A percentile compares a stretch with the other conserved stretches of the same genome.
Conservation (phyloP, 2,329 filamentous ascomycete genomes). For the Lithohypha guttulata region DNA sequence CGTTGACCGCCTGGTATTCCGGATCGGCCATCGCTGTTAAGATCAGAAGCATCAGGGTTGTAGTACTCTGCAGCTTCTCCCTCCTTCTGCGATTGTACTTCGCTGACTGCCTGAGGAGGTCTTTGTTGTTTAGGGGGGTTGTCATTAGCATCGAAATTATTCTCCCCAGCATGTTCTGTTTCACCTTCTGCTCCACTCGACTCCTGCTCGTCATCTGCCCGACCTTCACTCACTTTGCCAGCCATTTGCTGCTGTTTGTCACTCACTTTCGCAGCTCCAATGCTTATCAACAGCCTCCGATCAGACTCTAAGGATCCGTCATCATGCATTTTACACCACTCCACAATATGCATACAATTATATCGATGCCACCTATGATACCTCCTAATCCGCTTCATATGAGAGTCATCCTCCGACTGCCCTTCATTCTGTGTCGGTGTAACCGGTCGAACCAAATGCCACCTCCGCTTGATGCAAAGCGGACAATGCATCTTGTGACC, state of each 20-base stretch:
- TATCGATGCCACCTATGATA: conserved; percentile 1
- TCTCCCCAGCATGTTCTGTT: no score
- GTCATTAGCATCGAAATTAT: not conserved
- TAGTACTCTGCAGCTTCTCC: not conserved
- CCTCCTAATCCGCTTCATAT: not conserved
- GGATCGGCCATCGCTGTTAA: not conserved
- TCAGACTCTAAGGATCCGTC: not conserved
- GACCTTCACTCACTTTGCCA: no score
- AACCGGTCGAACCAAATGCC: not conserved
- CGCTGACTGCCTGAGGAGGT: not conserved
- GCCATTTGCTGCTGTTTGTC: not conserved
- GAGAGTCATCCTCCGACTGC: not conserved
- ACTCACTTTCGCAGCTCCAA: not conserved
- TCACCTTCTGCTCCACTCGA: no score
- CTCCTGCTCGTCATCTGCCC: no score
- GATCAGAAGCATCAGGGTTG: not conserved
- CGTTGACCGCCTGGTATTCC: not conserved
- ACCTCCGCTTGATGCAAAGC: conserved; percentile 3
- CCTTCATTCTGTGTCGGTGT: not conserved
- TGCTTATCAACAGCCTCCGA: not conserved
- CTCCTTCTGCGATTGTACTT: no score
- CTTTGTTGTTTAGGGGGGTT: not conserved
- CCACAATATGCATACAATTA: not conserved
- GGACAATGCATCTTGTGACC: not conserved
- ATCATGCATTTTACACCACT: not conserved